Base-by-base conservation (phyloP, 345 rosid genomes). In the Brassica incana region DNA sequence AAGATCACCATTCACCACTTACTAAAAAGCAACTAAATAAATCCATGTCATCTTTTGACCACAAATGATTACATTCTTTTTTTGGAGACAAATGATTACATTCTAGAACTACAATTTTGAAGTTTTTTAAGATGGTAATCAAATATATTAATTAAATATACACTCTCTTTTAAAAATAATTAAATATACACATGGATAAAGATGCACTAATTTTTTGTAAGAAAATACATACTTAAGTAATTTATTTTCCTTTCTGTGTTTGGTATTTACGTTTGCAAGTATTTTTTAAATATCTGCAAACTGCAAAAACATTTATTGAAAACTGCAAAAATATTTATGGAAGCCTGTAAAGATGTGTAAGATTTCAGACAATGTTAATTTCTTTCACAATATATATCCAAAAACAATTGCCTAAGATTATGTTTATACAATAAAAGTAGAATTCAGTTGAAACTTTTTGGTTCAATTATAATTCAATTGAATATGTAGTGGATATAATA, bases 1-100 rank as follows among this genome's bases (percentile, higher is more conserved):
- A 48, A 32, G 5, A 48, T 74, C 70, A 74, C 70, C 61, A 29
- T 48, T 64, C 70, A 74, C 48, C 30, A 63, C 70, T 74, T 74
- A 45, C 16, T 15, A 48, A 64, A 64, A 40, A 71, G 33, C 75
- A 71, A 29, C 45, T 32, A 40, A 40, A 40, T 40, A 40, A 40
- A 36, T 36, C 12, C 18, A 50, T n/a, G 18, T 50, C 5, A 50
- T 50, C 18, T 50, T 50, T 50, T 50, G 58, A n/a, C 18, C 58
- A 50, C 58, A 1, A 45, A 45, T 45, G 15, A 45, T 45, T 4
- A 36, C 43, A 36, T 36, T 7, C n/a, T n/a, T n/a, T 27, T 38
- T 27, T 38, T 38, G 2, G 9, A 2, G 10, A 38, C 45, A 43
- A 43, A 43, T 3, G 1, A 43, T 43, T 10, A 43, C 50, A 43